phyloP scores from a whole-genome alignment of 192 early-diverging fungal genomes.

The Coemansia pectinata region DNA sequence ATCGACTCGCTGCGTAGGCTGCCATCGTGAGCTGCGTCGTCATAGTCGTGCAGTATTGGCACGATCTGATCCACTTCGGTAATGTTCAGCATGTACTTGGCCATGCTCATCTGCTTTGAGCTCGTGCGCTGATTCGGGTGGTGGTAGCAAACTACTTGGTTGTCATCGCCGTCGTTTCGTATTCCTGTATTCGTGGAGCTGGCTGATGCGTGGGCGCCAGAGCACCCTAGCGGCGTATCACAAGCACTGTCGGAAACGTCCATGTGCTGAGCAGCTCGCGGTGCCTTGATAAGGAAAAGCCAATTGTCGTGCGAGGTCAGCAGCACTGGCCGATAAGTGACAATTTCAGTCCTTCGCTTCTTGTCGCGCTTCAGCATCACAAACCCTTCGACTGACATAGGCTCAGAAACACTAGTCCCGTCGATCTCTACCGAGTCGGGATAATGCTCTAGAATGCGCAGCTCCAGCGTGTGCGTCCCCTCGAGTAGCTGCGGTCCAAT shows the following conservation, averaged over 20 bases:
- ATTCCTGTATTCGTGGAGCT: neutral
- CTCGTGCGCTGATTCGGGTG: constrained; percentile 26
- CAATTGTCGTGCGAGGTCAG: constrained; percentile 35
- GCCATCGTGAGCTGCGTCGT: neutral
- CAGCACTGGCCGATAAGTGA: constrained; percentile 32
- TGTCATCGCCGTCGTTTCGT: neutral
- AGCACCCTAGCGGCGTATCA: neutral
- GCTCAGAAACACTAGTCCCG: constrained; percentile 17
- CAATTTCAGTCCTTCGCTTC: constrained; percentile 22
- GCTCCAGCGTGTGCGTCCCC: constrained; percentile 43
- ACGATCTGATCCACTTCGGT: constrained; percentile 42
- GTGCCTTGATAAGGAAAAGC: constrained; percentile 43
- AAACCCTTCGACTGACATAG: constrained; percentile 43
- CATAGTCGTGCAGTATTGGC: constrained; percentile 16
- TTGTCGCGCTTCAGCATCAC: constrained; percentile 46
- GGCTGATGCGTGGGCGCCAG: neutral
- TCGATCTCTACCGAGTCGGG: constrained; percentile 28
- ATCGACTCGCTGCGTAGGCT: neutral
- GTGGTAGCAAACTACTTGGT: constrained; percentile 23
- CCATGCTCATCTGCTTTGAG: constrained; percentile 45
- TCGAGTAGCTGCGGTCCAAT: constrained; percentile 36
- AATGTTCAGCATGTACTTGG: constrained; percentile 46
- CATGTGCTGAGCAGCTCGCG: constrained; percentile 31
- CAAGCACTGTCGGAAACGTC: constrained; percentile 23
- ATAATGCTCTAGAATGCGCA: constrained; percentile 44